phyloP scores from a whole-genome alignment of 192 early-diverging fungal species.

The Dimargaris verticillata region DNA sequence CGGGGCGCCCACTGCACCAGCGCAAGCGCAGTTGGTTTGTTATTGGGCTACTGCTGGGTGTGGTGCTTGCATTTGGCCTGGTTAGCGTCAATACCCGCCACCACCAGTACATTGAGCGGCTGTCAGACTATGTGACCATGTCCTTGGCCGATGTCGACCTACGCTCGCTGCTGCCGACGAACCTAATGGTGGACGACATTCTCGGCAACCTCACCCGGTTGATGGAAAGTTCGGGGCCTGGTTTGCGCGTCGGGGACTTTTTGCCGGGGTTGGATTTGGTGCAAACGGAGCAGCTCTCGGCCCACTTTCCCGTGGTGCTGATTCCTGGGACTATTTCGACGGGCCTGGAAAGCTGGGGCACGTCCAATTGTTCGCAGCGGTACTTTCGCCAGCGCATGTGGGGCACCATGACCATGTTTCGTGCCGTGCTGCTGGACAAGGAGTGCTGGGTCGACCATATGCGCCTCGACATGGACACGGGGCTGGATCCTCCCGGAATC shows the following conservation, averaged over 20 bases:
- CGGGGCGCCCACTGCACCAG: slow-evolving; percentile 9
- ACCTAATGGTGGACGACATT: slow-evolving; percentile 50
- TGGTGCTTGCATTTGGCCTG: slow-evolving; percentile 25
- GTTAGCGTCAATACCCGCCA: slow-evolving; percentile 29
- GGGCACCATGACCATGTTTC: slow-evolving; percentile 72
- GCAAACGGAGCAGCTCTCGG: slow-evolving; percentile 17
- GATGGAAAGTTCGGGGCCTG: slow-evolving; percentile 14
- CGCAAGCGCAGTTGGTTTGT: slow-evolving; percentile 30
- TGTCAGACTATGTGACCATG: slow-evolving; percentile 24
- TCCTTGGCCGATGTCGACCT: slow-evolving; percentile 47
- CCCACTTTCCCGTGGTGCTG: slow-evolving; percentile 47
- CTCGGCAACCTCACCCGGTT: slow-evolving; percentile 45
- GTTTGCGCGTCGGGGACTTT: slow-evolving; percentile 19
- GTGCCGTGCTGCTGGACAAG: slow-evolving; percentile 69
- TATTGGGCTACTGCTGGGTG: slow-evolving; percentile 39
- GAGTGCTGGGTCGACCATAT: slow-evolving; percentile 74
- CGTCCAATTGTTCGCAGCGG: slow-evolving; percentile 50
- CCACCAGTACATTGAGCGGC: slow-evolving; percentile 23
- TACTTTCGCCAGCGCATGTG: slow-evolving; percentile 81
- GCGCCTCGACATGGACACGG: slow-evolving; percentile 61
- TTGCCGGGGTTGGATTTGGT: slow-evolving; percentile 23
- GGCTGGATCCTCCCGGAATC: slow-evolving; percentile 67
- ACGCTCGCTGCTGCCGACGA: slow-evolving; percentile 39
- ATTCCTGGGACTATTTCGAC: slow-evolving; percentile 82
- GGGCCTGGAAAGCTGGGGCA: slow-evolving; percentile 79